Evolutionary conservation across 768 basidiomycete genomes (phyloP), one percentile per base, ranked within the genome.

Genomic region (Boletus sp.): DNA sequence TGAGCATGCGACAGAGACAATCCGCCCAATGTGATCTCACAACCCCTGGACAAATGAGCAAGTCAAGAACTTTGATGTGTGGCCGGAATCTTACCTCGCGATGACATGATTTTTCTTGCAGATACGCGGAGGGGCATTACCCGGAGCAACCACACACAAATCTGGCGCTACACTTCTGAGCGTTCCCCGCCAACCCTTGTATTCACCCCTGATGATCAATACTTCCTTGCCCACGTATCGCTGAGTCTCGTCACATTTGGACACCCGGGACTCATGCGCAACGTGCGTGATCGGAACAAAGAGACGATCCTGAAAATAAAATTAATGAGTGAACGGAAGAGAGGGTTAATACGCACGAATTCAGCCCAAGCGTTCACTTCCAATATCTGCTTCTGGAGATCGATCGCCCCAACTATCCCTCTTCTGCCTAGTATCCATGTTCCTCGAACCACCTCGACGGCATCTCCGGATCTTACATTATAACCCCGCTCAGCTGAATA

Each of bases 111-210:
- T n/a, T 14, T 47, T 54, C 4, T 45, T 30, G 29, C 46, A n/a
- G 5, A 37, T 8, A 8, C 4, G 1, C 2, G 18, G 2, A n/a
- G 30, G 5, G 1, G 36, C 36, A 10, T 35, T 36, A 5, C 51
- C 51, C 7, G 29, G 24, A 30, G 47, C 33, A 17, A 58, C 57
- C 9, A 11, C 15, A 40, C 57, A 58, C 5, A 3, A 32, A 6
- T 50, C 14, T 24, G 7, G 3, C 3, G 18, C n/a, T 14, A 57
- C 17, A 29, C 12, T n/a, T 8, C 45, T 18, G 10, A 57, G 40
- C 0, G 37, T 52, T 14, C 56, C 47, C 12, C n/a, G 33, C 57
- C 57, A 58, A 15, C 57, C 52, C 14, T 52, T 59, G 12, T 44
- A 51, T 1, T 59, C 12, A 1, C 54, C 46, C 4, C 24, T 3